Percentiles rank a stretch among this genome's conserved stretches.
Evolutionary conservation across 805 yeast genomes (phyloP).

Genomic region (Nakazawaea populi): DNA sequence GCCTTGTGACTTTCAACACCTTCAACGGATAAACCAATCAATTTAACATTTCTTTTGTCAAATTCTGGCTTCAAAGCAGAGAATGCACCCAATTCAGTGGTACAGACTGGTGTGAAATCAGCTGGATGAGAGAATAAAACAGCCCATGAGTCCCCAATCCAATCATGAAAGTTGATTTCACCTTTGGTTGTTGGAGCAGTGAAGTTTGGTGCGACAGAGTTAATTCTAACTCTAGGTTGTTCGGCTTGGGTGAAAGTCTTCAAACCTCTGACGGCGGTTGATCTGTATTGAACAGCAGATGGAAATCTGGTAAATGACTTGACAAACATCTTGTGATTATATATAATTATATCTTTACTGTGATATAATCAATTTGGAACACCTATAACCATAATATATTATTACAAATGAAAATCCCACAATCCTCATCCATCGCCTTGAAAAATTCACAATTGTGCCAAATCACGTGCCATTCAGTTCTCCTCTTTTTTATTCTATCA

Average conservation of each 20-base stretch:
- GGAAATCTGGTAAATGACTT: constrained; percentile 15
- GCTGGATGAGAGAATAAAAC: constrained; percentile 92
- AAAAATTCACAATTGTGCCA: constrained; percentile 2
- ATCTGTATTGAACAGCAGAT: constrained; percentile 15
- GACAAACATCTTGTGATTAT: constrained; percentile 17
- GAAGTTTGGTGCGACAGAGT: constrained; percentile 80
- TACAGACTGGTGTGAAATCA: constrained; percentile 95
- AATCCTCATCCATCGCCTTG: not conserved
- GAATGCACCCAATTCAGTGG: constrained; percentile 93
- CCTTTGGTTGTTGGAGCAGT: constrained; percentile 79
- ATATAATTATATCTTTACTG: not conserved
- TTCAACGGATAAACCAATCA: constrained; percentile 88
- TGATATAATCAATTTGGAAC: not conserved
- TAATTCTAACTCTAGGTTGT: constrained; percentile 54
- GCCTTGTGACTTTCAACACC: constrained; percentile 70
- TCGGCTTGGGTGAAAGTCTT: constrained; percentile 22
- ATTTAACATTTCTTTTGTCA: constrained; percentile 75
- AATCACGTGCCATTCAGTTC: constrained; percentile 3
- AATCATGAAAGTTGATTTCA: constrained; percentile 80
- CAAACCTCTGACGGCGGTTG: constrained; percentile 21
- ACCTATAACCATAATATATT: not conserved
- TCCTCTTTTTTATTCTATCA: not conserved
- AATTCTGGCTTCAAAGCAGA: constrained; percentile 87
- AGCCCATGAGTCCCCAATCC: constrained; percentile 81
- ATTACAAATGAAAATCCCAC: not conserved